phyloP scores from a whole-genome alignment of 2,329 filamentous ascomycete genomes.

The Penicillium sp. region DNA sequence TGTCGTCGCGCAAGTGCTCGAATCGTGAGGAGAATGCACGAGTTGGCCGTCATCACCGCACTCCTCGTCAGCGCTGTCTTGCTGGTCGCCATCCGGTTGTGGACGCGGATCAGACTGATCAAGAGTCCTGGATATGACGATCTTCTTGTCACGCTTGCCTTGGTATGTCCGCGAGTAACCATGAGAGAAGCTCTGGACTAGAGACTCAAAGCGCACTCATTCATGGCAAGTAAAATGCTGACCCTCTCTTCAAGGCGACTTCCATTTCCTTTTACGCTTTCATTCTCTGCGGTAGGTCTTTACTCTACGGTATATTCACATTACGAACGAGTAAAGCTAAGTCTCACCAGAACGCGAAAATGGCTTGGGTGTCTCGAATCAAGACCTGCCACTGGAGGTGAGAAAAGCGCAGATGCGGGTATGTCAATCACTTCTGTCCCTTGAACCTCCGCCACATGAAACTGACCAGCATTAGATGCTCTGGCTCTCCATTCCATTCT shows the following conservation, averaged over 20 bases:
- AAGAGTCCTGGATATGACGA: constrained; percentile 29
- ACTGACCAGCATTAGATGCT: constrained; percentile 21
- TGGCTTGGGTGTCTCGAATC: constrained; percentile 20
- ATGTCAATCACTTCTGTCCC: neutral
- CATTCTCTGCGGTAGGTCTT: constrained; percentile 13
- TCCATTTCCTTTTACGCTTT: constrained; percentile 10
- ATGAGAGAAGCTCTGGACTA: neutral
- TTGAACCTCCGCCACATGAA: neutral
- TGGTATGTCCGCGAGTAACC: constrained; percentile 12
- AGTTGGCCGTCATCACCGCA: constrained; percentile 17
- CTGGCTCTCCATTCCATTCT: constrained; percentile 35
- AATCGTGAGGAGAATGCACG: constrained; percentile 19
- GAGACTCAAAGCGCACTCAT: neutral
- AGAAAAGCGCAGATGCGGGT: constrained; percentile 23
- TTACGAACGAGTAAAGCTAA: neutral
- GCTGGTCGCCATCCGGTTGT: constrained; percentile 23
- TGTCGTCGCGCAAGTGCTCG: neutral
- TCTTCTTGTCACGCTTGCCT: constrained; percentile 21
- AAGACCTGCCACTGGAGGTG: constrained; percentile 1
- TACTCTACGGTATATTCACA: neutral
- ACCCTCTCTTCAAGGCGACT: neutral
- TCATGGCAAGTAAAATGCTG: neutral
- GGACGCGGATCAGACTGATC: constrained; percentile 22
- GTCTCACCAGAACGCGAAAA: constrained; percentile 16
- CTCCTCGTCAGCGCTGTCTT: constrained; percentile 22